Evolutionary conservation across 257 asterid species (phyloP).

Genomic region (Ilex aquifolium): DNA sequence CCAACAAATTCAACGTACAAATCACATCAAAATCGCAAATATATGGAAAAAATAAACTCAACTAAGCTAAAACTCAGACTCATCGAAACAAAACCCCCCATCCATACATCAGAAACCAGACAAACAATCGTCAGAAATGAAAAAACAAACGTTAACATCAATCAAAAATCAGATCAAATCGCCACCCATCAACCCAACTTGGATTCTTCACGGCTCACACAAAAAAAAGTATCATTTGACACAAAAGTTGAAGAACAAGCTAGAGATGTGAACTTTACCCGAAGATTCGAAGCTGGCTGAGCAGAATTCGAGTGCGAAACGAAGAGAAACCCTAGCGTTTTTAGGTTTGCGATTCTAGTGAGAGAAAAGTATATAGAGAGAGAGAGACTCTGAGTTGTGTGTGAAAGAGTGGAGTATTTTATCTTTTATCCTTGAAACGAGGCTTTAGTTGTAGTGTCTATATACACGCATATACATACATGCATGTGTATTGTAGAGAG

Average conservation of each 20-base stretch:
- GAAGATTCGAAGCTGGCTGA: background rate
- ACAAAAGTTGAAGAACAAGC: background rate
- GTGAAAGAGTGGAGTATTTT: no score
- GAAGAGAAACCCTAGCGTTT: background rate
- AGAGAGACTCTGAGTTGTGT: no score
- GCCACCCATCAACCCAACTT: background rate
- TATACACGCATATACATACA: no score
- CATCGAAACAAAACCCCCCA: background rate
- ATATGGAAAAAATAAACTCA: constrained; percentile 1
- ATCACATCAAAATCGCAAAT: background rate
- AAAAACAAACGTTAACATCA: background rate
- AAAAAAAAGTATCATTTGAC: constrained; percentile 1
- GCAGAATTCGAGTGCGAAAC: constrained; percentile 5
- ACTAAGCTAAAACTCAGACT: background rate
- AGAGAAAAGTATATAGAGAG: background rate
- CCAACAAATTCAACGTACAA: background rate
- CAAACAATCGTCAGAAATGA: background rate
- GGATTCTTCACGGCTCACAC: background rate
- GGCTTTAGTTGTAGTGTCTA: no score
- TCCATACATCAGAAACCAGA: background rate
- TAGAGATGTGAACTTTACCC: background rate
- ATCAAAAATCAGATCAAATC: constrained; percentile 6
- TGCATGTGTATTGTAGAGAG: no score
- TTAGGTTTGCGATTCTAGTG: background rate
- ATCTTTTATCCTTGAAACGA: no score